Percentiles rank a stretch among this genome's conserved stretches.
These are phyloP conservation scores for Aspergillus sp. DNA, from an alignment of 2,329 filamentous ascomycete species.

Conservation along the genomic window DNA sequence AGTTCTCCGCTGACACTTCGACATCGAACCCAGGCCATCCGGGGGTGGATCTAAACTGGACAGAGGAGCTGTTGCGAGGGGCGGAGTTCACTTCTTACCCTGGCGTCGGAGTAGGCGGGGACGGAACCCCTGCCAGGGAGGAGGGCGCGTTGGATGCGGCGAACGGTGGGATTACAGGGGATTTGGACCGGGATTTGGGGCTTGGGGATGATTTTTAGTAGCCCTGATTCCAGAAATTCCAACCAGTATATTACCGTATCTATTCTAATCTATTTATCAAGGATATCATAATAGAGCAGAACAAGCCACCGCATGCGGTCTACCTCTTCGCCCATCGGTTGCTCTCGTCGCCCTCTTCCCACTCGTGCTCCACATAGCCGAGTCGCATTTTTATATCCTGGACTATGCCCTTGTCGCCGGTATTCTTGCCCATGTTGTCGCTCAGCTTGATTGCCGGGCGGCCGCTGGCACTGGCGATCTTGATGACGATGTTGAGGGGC, in stretches of 20 bases:
- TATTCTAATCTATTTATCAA: background rate
- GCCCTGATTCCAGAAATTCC: too few species aligned
- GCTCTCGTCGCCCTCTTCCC: constrained; percentile 76
- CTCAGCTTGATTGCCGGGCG: constrained; percentile 85
- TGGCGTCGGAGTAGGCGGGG: constrained; percentile 2
- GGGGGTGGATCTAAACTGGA: constrained; percentile 22
- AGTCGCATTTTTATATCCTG: constrained; percentile 73
- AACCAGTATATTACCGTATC: too few species aligned
- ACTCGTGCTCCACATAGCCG: constrained; percentile 76
- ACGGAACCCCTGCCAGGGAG: constrained; percentile 11
- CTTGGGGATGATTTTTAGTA: constrained; percentile 25
- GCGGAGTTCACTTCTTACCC: constrained; percentile 10
- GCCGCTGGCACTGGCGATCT: constrained; percentile 75
- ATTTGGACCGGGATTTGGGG: constrained; percentile 29
- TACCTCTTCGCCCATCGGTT: constrained; percentile 58
- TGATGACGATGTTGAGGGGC: constrained; percentile 96
- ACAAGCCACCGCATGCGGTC: background rate
- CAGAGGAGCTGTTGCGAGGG: constrained; percentile 19
- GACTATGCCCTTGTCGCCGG: constrained; percentile 71
- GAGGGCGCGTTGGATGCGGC: constrained; percentile 6
- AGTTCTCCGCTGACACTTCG: constrained; percentile 6
- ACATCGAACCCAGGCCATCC: constrained; percentile 5
- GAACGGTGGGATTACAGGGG: constrained; percentile 23
- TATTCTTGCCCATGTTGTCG: constrained; percentile 89
- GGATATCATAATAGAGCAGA: background rate